Evolutionary conservation across 495 filamentous ascomycete species (phyloP).

Genomic region (Poronia punctata): DNA sequence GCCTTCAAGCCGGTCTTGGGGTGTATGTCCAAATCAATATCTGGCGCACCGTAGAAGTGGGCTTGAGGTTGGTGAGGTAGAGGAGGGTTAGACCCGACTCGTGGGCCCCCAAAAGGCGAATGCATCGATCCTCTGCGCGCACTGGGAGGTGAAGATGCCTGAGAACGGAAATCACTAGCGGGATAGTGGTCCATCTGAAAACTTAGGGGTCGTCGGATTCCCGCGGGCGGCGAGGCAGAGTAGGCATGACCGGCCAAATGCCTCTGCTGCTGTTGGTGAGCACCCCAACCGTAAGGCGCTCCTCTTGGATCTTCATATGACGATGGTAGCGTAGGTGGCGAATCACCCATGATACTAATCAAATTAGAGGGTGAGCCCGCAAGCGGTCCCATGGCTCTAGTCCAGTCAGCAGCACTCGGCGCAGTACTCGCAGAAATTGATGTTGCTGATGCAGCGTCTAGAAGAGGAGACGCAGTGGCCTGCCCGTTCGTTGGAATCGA

Average conservation of each 20-base stretch:
- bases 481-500: constrained; percentile 30
- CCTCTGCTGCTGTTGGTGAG: constrained; percentile 27
- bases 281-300: constrained; percentile 35
- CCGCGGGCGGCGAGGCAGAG: constrained; percentile 42
- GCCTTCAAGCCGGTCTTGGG: constrained; percentile 44
- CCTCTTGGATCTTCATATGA: constrained; percentile 46
- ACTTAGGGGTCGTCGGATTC: constrained; percentile 40
- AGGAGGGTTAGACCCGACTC: constrained; percentile 51
- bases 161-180: constrained; percentile 36
- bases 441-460: constrained; percentile 39
- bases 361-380: constrained; percentile 50
- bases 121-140: constrained; percentile 53
- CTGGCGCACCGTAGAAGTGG: constrained; percentile 58
- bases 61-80: constrained; percentile 76
- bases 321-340: constrained; percentile 45
- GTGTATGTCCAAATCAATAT: constrained; percentile 61
- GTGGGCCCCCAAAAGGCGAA: constrained; percentile 42
- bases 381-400: constrained; percentile 38
- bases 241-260: constrained; percentile 32
- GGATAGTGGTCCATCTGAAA: constrained; percentile 46
- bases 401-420: constrained; percentile 47
- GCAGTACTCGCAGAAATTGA: constrained; percentile 41
- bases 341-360: constrained; percentile 47
- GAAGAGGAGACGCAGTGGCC: constrained; percentile 30
- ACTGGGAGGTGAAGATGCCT: constrained; percentile 35